phyloP scores from a whole-genome alignment of 2,329 filamentous ascomycete species.

The Colletotrichum falcatum region DNA sequence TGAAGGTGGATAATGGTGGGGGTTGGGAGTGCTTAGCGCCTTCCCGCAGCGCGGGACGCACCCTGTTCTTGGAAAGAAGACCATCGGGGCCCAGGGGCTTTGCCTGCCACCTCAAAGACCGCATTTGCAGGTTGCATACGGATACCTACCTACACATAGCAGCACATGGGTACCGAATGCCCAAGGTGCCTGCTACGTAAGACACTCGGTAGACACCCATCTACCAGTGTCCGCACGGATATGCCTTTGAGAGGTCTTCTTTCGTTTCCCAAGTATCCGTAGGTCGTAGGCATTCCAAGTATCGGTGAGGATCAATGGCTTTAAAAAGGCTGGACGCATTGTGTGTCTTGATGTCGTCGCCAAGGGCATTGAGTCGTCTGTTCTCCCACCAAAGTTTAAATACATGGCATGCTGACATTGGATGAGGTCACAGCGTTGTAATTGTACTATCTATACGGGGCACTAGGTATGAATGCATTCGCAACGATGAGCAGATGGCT shows the following conservation, averaged over 20 bases:
- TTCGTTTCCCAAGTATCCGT: neutral
- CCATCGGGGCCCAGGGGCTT: constrained; percentile 27
- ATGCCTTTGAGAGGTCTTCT: neutral
- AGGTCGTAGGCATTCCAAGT: neutral
- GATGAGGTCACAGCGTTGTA: constrained; percentile 11
- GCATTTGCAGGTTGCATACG: neutral
- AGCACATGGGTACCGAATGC: too few species aligned
- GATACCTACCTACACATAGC: neutral
- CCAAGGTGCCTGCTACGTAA: too few species aligned
- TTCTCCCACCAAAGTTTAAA: neutral
- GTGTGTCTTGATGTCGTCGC: neutral
- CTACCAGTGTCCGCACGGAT: too few species aligned
- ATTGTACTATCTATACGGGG: too few species aligned
- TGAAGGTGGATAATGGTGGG: constrained; percentile 14
- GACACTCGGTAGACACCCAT: neutral
- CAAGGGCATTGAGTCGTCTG: neutral
- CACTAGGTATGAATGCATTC: too few species aligned
- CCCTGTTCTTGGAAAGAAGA: constrained; percentile 35
- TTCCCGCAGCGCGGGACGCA: constrained; percentile 32
- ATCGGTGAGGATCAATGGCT: neutral
- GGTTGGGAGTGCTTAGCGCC: constrained; percentile 25
- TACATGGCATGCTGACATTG: neutral
- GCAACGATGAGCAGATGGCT: neutral
- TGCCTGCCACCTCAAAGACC: constrained; percentile 25
- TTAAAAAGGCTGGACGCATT: neutral